Percentiles rank a stretch among this genome's conserved stretches.
Conservation (phyloP, 1,284 basidiomycete genomes). For the Cryptococcus maquisensis region DNA sequence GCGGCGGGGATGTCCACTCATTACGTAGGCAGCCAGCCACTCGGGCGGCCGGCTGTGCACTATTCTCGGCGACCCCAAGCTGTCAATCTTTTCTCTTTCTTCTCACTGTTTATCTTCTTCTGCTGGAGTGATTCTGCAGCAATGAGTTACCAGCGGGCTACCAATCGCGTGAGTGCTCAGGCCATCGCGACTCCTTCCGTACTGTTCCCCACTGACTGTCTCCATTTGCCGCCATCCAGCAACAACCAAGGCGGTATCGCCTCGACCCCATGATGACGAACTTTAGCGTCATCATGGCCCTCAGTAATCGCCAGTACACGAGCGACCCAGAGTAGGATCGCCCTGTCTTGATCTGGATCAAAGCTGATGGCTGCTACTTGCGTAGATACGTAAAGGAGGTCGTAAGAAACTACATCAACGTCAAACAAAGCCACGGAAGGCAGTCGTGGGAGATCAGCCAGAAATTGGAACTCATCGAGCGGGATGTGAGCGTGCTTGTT, state of each 20-base stretch:
- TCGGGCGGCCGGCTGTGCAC: too few species aligned
- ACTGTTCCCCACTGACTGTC: too few species aligned
- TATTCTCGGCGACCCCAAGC: too few species aligned
- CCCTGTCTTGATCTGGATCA: background rate
- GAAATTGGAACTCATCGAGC: constrained; percentile 35
- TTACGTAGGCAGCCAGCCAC: too few species aligned
- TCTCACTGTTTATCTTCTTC: too few species aligned
- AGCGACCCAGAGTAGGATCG: constrained; percentile 16
- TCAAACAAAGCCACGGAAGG: constrained; percentile 26
- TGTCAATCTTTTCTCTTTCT: too few species aligned
- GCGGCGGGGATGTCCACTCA: background rate
- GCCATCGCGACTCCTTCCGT: too few species aligned
- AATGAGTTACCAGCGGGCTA: too few species aligned
- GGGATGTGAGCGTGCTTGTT: constrained; percentile 22
- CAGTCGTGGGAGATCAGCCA: constrained; percentile 19
- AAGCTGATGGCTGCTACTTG: background rate
- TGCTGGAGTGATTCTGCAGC: too few species aligned
- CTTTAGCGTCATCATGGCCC: constrained; percentile 4
- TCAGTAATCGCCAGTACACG: constrained; percentile 2
- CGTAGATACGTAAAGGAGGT: constrained; percentile 33
- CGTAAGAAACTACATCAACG: constrained; percentile 29
- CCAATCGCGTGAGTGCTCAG: too few species aligned
- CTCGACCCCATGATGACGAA: constrained; percentile 8
- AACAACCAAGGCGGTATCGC: background rate
- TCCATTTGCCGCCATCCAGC: too few species aligned